Percentiles rank a stretch among this genome's conserved stretches.
These are phyloP conservation scores for Spinacia oleracea DNA, from an alignment of 179 eudicot species.

Conservation along the genomic window DNA sequence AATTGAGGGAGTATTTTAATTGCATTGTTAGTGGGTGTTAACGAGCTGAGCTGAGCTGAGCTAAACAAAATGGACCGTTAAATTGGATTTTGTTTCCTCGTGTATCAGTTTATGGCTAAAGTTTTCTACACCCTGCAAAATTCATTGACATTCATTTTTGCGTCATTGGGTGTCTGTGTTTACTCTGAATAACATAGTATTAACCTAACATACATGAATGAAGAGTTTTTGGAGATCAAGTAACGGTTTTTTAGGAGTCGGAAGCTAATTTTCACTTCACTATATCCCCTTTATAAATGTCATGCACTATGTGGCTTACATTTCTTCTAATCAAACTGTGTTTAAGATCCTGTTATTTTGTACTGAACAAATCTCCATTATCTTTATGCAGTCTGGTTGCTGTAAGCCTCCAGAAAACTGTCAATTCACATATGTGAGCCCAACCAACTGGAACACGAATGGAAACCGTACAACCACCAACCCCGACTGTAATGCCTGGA, in stretches of 20 bases:
- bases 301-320: neutral
- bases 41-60: neutral
- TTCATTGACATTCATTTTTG: too few species aligned
- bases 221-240: neutral
- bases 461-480: constrained; percentile 24
- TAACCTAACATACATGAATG: too few species aligned
- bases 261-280: neutral
- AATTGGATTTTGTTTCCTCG: neutral
- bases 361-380: neutral
- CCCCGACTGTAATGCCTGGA: constrained; percentile 67
- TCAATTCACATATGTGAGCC: constrained; percentile 49
- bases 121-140: neutral
- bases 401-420: constrained; percentile 79
- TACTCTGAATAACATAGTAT: too few species aligned
- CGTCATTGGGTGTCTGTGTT: too few species aligned
- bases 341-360: neutral
- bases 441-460: constrained; percentile 57
- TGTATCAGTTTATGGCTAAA: too few species aligned
- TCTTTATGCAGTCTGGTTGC: constrained; percentile 75
- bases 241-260: too few species aligned
- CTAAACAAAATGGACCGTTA: neutral
- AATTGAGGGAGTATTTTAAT: neutral
- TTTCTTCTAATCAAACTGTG: neutral
- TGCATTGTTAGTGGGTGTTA: too few species aligned
- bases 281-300: neutral